Evolutionary conservation across 2,329 filamentous ascomycete genomes (phyloP).

Genomic region (Diaporthe capsici): DNA sequence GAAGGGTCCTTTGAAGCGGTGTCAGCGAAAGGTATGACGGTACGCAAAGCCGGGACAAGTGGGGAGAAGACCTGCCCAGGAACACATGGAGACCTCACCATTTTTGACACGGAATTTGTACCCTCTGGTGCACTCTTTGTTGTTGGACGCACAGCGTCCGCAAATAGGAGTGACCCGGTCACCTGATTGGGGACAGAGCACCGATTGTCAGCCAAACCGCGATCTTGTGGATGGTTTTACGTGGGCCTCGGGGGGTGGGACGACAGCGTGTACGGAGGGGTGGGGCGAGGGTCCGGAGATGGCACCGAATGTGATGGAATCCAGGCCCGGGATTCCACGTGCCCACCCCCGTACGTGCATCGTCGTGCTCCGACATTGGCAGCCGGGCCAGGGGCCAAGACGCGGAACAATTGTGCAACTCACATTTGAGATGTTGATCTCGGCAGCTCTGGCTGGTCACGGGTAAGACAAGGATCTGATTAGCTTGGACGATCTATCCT

Average conservation of each 20-base stretch:
- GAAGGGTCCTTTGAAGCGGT: constrained; percentile 46
- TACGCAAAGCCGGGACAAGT: neutral
- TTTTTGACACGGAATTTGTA: constrained; percentile 52
- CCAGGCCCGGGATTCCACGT: constrained; percentile 12
- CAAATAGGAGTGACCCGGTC: constrained; percentile 55
- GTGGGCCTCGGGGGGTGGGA: constrained; percentile 2
- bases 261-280: constrained; percentile 30
- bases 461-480: constrained; percentile 32
- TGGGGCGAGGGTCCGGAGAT: constrained; percentile 6
- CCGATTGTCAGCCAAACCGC: constrained; percentile 23
- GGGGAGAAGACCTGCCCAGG: neutral
- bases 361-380: constrained; percentile 1
- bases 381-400: neutral
- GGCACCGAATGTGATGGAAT: constrained; percentile 16
- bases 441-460: constrained; percentile 59
- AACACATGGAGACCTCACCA: constrained; percentile 39
- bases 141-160: constrained; percentile 49
- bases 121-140: constrained; percentile 48
- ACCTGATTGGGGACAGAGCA: constrained; percentile 47
- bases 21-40: neutral
- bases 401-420: constrained; percentile 43
- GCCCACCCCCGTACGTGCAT: constrained; percentile 5
- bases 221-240: neutral
- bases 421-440: constrained; percentile 63
- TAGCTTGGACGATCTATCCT: constrained; percentile 21